Percentiles rank a stretch among this genome's conserved stretches.
Conservation (phyloP, 331 rosid genomes). For the Quercus phellos region DNA sequence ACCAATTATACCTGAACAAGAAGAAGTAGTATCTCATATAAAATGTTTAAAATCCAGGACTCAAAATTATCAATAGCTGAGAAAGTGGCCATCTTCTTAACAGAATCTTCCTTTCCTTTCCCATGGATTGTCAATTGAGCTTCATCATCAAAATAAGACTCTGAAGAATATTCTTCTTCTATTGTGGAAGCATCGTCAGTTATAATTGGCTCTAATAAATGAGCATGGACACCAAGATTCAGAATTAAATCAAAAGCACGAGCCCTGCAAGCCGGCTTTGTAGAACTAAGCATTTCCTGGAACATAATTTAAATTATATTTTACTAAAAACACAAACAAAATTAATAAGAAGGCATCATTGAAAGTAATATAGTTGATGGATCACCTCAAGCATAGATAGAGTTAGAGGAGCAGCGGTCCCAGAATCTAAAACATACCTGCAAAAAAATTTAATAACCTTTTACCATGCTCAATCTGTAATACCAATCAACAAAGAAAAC, state of each 20-base stretch:
- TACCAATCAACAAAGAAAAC: slow-evolving; percentile 13
- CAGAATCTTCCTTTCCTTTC: slow-evolving; percentile 43
- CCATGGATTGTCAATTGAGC: slow-evolving; percentile 59
- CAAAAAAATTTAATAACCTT: slow-evolving; percentile 27
- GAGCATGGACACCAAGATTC: slow-evolving; percentile 99
- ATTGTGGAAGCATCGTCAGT: slow-evolving; percentile 57
- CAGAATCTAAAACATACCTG: slow-evolving; percentile 92
- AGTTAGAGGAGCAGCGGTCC: slow-evolving; percentile 94
- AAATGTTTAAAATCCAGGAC: slow-evolving; percentile 88
- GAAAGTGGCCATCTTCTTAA: slow-evolving; percentile 33
- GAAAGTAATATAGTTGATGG: slow-evolving; percentile 16
- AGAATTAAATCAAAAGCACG: slow-evolving; percentile 96
- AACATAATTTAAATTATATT: slow-evolving; percentile 22
- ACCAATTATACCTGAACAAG: slow-evolving; percentile 83
- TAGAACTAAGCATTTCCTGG: slow-evolving; percentile 94
- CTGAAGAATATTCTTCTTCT: slow-evolving; percentile 88
- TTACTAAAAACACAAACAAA: slow-evolving; percentile 3
- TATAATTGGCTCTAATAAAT: slow-evolving; percentile 78
- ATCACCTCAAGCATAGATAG: slow-evolving; percentile 96
- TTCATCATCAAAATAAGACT: slow-evolving; percentile 67
- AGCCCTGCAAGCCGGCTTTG: slow-evolving; percentile 69
- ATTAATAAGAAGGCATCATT: not conserved
- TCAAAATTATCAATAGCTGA: slow-evolving; percentile 78
- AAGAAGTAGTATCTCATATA: slow-evolving; percentile 82
- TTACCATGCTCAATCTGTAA: slow-evolving; percentile 15